phyloP scores from a whole-genome alignment of 805 yeast species.

The Yarrowia sp. region DNA sequence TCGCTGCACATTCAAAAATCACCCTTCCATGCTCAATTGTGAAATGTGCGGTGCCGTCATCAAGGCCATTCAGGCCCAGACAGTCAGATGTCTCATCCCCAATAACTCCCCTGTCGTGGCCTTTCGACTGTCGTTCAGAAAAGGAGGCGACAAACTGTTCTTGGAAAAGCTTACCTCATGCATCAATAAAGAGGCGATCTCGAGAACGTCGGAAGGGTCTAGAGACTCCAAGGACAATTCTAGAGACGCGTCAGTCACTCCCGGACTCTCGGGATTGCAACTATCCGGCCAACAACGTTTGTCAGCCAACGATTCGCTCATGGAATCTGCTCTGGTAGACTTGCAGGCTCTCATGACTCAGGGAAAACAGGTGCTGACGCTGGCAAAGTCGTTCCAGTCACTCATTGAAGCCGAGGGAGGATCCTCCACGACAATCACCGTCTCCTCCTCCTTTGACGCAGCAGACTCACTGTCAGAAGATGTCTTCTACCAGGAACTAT shows the following conservation, averaged over 20 bases:
- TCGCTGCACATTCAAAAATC: conserved; percentile 77
- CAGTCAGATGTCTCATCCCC: not conserved
- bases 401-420: conserved; percentile 19
- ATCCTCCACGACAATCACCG: not conserved
- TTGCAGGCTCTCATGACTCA: conserved; percentile 71
- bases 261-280: conserved; percentile 71
- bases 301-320: conserved; percentile 54
- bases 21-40: conserved; percentile 70
- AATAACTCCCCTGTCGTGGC: not conserved
- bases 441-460: not conserved
- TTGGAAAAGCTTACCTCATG: not conserved
- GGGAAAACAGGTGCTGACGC: conserved; percentile 64
- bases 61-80: conserved; percentile 7
- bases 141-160: conserved; percentile 23
- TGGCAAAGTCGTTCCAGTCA: conserved; percentile 44
- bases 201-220: not conserved
- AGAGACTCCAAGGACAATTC: not conserved
- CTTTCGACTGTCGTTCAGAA: not conserved
- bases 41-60: conserved; percentile 80
- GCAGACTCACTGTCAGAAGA: conserved; percentile 32
- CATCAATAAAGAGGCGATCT: not conserved
- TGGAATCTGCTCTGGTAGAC: conserved; percentile 70
- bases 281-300: conserved; percentile 52
- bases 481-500: conserved; percentile 51
- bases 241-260: conserved; percentile 23